Base-by-base conservation (phyloP, 352 stramenopile species). In the Globisporangium cystogenes region DNA sequence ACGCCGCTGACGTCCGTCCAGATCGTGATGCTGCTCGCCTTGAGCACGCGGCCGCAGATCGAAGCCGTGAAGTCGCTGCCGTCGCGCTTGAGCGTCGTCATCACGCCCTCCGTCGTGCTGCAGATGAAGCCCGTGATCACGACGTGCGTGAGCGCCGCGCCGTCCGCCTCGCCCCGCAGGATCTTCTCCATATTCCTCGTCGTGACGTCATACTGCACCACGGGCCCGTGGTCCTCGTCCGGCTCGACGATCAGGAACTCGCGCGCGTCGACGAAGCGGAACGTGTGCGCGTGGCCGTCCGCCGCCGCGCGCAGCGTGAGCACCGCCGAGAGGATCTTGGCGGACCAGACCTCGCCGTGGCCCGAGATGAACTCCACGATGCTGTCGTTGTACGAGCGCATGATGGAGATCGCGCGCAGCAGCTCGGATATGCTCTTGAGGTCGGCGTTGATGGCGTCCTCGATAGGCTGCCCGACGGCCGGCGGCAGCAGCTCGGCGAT, bases 1-100 rank as follows among this genome's bases (percentile, higher is more conserved):
- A 98, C 94, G 46, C 95, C 95, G 71, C 97, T 95, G 8, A 98
- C 95, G 65, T 99, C 95, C 10, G 95, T 99, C 96, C 96, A 99
- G 62, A 99, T 99, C 20, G 85, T 96, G 56, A 99, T 94, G 50
- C 75, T 85, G 20, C 70, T 83, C 23, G 95, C 93, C 29, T 84
- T 61, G 31, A 99, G 68, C 33, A 99, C 75, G 42, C 87, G 83
- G 11, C 92, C 96, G 67, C 98, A 98, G 64, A 99, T 98, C 10
- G 94, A 95, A n/a, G 95, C 96, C 3, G 90, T 98, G 68, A 97
- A 98, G 70, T 99, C 96, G n/a, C 87, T 97, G 41, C 96, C 95
- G 72, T 98, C 93, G 48, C 96, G 80, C 76, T 98, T 96, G 24
- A 99, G 84, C 41, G 96, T 98, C 6, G 90, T 98, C 58, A 97